These are phyloP conservation scores for Conticribra guillardii DNA, from an alignment of 108 stramenopile genomes.

Conservation along the genomic window DNA sequence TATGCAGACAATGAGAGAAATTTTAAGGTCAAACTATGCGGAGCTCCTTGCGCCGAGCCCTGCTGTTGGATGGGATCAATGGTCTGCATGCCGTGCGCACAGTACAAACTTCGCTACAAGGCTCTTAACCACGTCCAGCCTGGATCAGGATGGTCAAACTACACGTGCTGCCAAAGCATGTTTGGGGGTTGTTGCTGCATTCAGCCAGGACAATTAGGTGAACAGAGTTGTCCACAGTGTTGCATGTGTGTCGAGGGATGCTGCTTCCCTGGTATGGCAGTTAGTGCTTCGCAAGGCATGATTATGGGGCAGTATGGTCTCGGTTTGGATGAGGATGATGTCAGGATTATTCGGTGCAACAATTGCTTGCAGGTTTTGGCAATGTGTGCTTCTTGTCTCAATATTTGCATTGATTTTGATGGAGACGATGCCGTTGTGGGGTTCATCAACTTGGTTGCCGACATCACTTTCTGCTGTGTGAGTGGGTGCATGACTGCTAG, in stretches of 20 bases:
- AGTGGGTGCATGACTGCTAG: constrained; percentile 82
- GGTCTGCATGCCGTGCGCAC: constrained; percentile 65
- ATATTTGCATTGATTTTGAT: constrained; percentile 55
- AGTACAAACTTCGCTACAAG: constrained; percentile 70
- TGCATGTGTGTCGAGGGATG: constrained; percentile 79
- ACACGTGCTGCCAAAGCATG: constrained; percentile 76
- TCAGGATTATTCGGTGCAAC: constrained; percentile 75
- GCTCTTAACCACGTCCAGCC: constrained; percentile 75
- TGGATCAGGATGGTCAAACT: constrained; percentile 70
- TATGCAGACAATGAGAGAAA: constrained; percentile 51
- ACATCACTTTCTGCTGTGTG: constrained; percentile 72
- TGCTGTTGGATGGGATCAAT: constrained; percentile 65
- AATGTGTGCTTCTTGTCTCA: constrained; percentile 35
- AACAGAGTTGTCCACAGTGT: constrained; percentile 64
- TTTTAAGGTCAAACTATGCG: constrained; percentile 70
- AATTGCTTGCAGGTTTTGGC: constrained; percentile 65
- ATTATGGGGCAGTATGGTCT: constrained; percentile 63
- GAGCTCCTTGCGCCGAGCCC: constrained; percentile 65
- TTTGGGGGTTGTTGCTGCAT: constrained; percentile 83
- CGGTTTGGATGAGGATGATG: constrained; percentile 80
- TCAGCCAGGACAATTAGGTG: constrained; percentile 63
- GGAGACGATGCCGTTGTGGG: constrained; percentile 39
- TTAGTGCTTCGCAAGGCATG: constrained; percentile 60
- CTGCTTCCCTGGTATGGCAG: constrained; percentile 71
- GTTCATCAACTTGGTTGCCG: constrained; percentile 59